Conservation (phyloP, 2,329 filamentous ascomycete genomes). For the Alternaria conjuncta region DNA sequence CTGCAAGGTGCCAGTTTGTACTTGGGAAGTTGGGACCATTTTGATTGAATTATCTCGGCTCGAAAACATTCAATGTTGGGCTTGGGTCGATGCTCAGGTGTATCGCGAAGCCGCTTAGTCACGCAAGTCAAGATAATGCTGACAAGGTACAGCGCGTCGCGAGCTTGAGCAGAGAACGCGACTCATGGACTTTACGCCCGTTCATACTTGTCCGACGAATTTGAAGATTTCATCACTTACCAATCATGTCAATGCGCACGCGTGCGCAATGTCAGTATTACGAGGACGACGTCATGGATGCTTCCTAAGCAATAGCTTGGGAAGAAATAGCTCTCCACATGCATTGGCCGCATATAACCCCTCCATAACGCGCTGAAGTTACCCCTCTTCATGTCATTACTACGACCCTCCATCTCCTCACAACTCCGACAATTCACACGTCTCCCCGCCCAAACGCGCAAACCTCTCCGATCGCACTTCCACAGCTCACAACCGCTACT, state of each 20-base stretch:
- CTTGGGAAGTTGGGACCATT: accelerated
- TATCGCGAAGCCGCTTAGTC: background rate
- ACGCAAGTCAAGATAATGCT: background rate
- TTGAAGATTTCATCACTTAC: background rate
- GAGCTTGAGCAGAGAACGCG: background rate
- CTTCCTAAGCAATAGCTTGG: slow-evolving; percentile 12
- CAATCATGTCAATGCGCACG: background rate
- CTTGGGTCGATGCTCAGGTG: background rate
- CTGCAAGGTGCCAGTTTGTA: background rate
- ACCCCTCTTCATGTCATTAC: slow-evolving; percentile 26
- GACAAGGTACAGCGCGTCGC: background rate
- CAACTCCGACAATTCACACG: slow-evolving; percentile 19
- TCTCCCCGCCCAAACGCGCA: slow-evolving; percentile 19
- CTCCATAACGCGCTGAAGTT: slow-evolving; percentile 22
- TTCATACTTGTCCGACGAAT: background rate
- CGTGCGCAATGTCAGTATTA: background rate
- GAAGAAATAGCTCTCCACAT: slow-evolving; percentile 1
- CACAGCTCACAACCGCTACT: slow-evolving; percentile 26
- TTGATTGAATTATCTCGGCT: background rate
- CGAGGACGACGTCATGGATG: slow-evolving; percentile 16
- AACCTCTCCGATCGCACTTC: slow-evolving; percentile 18
- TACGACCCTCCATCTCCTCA: slow-evolving; percentile 21
- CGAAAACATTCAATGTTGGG: background rate
- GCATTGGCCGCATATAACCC: slow-evolving; percentile 28
- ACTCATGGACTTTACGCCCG: background rate